Conservation (phyloP, 371 early-diverging fungal species). For the Mucor irregularis region DNA sequence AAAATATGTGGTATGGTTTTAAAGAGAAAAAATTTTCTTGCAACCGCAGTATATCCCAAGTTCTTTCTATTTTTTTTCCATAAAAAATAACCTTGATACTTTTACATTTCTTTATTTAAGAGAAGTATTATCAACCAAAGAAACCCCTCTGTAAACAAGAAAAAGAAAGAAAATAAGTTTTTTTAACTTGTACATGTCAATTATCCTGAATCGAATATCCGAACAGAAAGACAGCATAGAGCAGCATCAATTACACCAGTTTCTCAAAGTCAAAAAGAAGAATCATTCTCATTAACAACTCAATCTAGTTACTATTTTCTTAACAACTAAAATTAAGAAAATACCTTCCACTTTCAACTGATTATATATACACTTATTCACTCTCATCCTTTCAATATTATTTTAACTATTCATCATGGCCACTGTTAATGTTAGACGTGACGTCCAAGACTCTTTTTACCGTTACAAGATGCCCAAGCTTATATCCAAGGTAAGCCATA, state of each 20-base stretch:
- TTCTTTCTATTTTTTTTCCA: background rate
- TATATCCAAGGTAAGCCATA: conserved; percentile 71
- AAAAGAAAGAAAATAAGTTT: conserved; percentile 14
- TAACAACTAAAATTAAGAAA: background rate
- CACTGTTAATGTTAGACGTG: conserved; percentile 84
- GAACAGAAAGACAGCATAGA: conserved; percentile 48
- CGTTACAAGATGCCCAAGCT: conserved; percentile 99
- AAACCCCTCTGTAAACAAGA: background rate
- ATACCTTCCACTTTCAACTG: background rate
- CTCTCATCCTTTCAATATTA: background rate
- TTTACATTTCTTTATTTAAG: no score
- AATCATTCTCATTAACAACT: conserved; percentile 21
- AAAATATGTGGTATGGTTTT: no score
- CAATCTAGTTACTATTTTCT: background rate
- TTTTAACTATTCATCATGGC: conserved; percentile 62
- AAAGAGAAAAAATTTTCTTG: background rate
- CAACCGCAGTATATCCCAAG: background rate
- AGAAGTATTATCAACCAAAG: no score
- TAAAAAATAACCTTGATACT: no score
- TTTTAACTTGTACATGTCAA: conserved; percentile 49
- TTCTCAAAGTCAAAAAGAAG: conserved; percentile 52
- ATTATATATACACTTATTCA: background rate
- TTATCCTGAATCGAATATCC: conserved; percentile 45
- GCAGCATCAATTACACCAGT: conserved; percentile 40
- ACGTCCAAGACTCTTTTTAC: conserved; percentile 93